phyloP scores from a whole-genome alignment of 495 filamentous ascomycete genomes.

The Annulohypoxylon nitens region DNA sequence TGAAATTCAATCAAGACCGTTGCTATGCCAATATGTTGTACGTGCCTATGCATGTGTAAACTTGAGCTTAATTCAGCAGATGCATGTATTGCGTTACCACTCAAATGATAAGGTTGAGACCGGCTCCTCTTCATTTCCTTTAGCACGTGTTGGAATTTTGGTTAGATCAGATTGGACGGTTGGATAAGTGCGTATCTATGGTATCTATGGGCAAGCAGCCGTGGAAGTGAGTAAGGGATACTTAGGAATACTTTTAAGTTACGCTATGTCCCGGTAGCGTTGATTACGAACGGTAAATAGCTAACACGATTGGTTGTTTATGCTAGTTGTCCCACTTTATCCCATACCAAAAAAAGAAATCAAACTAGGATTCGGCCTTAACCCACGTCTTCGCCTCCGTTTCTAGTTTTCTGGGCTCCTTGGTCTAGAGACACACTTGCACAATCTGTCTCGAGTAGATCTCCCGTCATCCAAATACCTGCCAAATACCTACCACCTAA shows the following conservation, averaged over 20 bases:
- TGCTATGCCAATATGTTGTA: slow-evolving; percentile 1
- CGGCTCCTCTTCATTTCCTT: slow-evolving; percentile 22
- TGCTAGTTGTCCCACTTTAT: neutral
- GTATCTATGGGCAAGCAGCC: neutral
- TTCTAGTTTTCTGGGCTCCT: slow-evolving; percentile 29
- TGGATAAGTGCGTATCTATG: slow-evolving; percentile 2
- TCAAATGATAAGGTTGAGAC: slow-evolving; percentile 25
- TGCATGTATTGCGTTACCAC: slow-evolving; percentile 3
- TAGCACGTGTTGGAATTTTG: slow-evolving; percentile 22
- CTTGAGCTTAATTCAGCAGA: slow-evolving; percentile 2
- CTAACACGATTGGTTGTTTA: slow-evolving; percentile 6
- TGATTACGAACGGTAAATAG: slow-evolving; percentile 33
- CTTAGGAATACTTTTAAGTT: slow-evolving; percentile 23
- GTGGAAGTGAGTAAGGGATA: slow-evolving; percentile 10
- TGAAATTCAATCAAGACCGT: neutral
- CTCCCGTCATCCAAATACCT: slow-evolving; percentile 25
- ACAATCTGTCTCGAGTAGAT: slow-evolving; percentile 38
- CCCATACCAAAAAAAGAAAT: slow-evolving; percentile 44
- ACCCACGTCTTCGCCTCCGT: slow-evolving; percentile 33
- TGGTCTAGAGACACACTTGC: slow-evolving; percentile 21
- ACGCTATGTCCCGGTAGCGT: slow-evolving; percentile 14
- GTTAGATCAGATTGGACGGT: slow-evolving; percentile 25
- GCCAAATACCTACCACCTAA: neutral
- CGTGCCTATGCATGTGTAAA: neutral
- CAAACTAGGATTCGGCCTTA: slow-evolving; percentile 32